Evolutionary conservation across 805 yeast species (phyloP).

Genomic region (Lipomyces mesembrius): DNA sequence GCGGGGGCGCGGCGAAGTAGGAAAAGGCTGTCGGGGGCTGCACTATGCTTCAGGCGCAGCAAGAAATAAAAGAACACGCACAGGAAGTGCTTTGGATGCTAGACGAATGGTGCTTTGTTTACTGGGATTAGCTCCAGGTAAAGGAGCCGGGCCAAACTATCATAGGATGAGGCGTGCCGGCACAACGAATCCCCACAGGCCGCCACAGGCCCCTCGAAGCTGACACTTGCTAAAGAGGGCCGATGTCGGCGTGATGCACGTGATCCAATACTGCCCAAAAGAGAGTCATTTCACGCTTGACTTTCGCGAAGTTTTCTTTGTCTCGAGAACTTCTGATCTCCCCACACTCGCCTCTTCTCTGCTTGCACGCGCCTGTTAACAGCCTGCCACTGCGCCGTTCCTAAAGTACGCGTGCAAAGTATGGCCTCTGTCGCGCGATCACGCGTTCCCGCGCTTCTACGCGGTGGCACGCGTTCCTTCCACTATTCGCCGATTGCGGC

Average conservation of each 20-base stretch:
- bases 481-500: conserved; percentile 5
- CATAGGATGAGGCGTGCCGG: neutral
- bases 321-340: neutral
- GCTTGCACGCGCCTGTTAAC: neutral
- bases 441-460: conserved; percentile 6
- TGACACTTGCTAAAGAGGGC: neutral
- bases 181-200: neutral
- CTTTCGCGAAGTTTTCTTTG: too few relatives aligned
- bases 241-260: too few relatives aligned
- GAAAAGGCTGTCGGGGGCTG: neutral
- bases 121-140: neutral
- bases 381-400: neutral
- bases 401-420: neutral
- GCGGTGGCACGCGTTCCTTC: conserved; percentile 4
- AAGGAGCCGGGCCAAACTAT: neutral
- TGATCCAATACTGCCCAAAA: too few relatives aligned
- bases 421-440: conserved; percentile 10
- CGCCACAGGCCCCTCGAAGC: neutral
- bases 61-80: neutral
- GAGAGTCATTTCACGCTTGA: too few relatives aligned
- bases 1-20: conserved; percentile 6
- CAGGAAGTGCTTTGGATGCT: neutral
- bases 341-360: neutral
- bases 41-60: conserved; percentile 1
- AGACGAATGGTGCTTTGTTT: neutral